phyloP scores from a whole-genome alignment of 148 eudicot genomes.

The Fagopyrum esculentum region DNA sequence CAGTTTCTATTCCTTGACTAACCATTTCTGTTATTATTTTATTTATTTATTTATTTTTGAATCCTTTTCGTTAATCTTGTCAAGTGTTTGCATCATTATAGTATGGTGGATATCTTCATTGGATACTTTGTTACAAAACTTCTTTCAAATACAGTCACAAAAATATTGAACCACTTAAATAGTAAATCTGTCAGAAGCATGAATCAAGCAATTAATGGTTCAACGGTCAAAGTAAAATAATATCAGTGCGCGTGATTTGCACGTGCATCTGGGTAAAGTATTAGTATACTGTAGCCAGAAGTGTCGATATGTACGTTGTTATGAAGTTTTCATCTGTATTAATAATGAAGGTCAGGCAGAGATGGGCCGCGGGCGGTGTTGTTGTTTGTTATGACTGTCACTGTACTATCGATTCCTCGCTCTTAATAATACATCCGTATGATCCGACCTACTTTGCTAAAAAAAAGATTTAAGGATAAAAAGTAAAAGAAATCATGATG shows the following conservation, averaged over 20 bases:
- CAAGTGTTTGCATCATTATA: not conserved
- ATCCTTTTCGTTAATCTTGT: not conserved
- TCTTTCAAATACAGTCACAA: not conserved
- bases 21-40: not conserved
- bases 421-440: not conserved
- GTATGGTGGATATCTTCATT: not conserved
- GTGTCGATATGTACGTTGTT: not conserved
- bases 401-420: not conserved
- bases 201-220: not conserved
- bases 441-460: not conserved
- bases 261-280: constrained; percentile 1
- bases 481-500: not conserved
- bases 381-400: not conserved
- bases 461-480: not conserved
- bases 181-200: not conserved
- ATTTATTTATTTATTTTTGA: not conserved
- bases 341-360: not conserved
- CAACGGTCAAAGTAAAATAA: not conserved
- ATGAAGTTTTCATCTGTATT: not conserved
- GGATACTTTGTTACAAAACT: not conserved
- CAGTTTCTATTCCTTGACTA: not conserved
- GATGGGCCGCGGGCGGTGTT: constrained; percentile 5
- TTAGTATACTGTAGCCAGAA: not conserved
- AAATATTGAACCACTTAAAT: no score
- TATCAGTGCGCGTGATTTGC: not conserved